A percentile compares a stretch with the other conserved stretches of the same genome.
phyloP scores from a whole-genome alignment of 805 yeast species.

The Yarrowia sp. region DNA sequence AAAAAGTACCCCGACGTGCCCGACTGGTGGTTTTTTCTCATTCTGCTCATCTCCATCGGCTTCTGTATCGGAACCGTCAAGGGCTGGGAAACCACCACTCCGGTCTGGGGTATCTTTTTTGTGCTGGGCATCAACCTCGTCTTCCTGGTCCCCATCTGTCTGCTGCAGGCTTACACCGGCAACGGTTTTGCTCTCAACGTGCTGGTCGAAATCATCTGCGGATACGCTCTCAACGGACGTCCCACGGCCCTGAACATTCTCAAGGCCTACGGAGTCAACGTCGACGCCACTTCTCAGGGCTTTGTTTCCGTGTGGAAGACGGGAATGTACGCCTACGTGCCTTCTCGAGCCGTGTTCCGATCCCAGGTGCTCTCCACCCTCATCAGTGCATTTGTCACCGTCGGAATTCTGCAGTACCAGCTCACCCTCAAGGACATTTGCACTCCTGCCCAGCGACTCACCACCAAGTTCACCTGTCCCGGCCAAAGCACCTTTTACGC shows the following conservation, averaged over 20 bases:
- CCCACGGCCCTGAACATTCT: slow-evolving; percentile 60
- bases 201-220: slow-evolving; percentile 59
- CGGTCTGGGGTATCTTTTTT: slow-evolving; percentile 59
- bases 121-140: slow-evolving; percentile 52
- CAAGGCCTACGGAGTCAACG: slow-evolving; percentile 58
- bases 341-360: slow-evolving; percentile 53
- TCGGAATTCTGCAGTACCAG: slow-evolving; percentile 38
- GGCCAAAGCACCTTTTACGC: slow-evolving; percentile 46
- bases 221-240: slow-evolving; percentile 63
- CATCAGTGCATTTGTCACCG: slow-evolving; percentile 35
- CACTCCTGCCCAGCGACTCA: slow-evolving; percentile 30
- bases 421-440: slow-evolving; percentile 36
- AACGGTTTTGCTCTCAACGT: slow-evolving; percentile 54
- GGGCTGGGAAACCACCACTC: slow-evolving; percentile 47
- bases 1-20: slow-evolving; percentile 63
- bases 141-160: slow-evolving; percentile 55
- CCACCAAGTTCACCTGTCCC: slow-evolving; percentile 39
- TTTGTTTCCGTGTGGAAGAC: slow-evolving; percentile 56
- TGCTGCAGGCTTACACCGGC: slow-evolving; percentile 59
- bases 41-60: slow-evolving; percentile 45
- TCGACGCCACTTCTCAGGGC: slow-evolving; percentile 57
- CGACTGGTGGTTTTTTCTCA: slow-evolving; percentile 61
- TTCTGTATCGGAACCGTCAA: slow-evolving; percentile 37
- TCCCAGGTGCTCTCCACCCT: slow-evolving; percentile 43
- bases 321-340: slow-evolving; percentile 57